Percentiles rank a stretch among this genome's conserved stretches.
Evolutionary conservation across 805 yeast species (phyloP).

Genomic region (Candida corydali): DNA sequence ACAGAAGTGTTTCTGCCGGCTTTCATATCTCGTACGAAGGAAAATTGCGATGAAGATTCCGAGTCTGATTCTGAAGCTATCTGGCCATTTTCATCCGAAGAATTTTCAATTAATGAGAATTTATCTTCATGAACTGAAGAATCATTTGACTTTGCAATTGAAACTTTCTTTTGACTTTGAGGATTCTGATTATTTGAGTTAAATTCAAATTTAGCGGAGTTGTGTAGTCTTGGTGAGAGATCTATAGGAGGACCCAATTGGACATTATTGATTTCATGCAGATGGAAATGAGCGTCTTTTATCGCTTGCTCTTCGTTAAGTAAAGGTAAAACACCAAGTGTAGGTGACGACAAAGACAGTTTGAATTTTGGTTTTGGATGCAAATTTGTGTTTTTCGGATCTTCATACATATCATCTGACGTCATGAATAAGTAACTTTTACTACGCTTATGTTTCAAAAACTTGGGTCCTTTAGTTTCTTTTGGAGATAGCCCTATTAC

Average conservation of each 20-base stretch:
- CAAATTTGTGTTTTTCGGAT: not conserved
- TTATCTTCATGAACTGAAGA: not conserved
- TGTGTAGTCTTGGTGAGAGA: not conserved
- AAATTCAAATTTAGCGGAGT: no score
- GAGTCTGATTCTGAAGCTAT: conserved; percentile 10
- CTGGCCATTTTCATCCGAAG: not conserved
- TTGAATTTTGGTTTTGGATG: not conserved
- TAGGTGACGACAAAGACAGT: conserved; percentile 1
- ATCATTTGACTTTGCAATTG: conserved; percentile 6
- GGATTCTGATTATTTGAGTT: no score
- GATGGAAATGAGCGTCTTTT: no score
- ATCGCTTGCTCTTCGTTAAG: not conserved
- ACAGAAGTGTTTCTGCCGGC: conserved; percentile 44
- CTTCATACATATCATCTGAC: not conserved
- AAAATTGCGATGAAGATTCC: conserved; percentile 34
- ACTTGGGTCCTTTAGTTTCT: conserved; percentile 2
- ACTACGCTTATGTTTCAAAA: conserved; percentile 1
- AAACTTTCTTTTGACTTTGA: conserved; percentile 12
- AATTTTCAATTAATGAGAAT: not conserved
- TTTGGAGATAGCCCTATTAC: conserved; percentile 3
- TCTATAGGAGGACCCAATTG: conserved; percentile 6
- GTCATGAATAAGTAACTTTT: conserved; percentile 1
- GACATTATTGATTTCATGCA: no score
- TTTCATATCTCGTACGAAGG: conserved; percentile 34
- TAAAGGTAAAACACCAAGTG: not conserved